Evolutionary conservation across 2,329 filamentous ascomycete species (phyloP), one percentile per base, ranked within the genome.

Genomic region (Apiospora pterosperma): DNA sequence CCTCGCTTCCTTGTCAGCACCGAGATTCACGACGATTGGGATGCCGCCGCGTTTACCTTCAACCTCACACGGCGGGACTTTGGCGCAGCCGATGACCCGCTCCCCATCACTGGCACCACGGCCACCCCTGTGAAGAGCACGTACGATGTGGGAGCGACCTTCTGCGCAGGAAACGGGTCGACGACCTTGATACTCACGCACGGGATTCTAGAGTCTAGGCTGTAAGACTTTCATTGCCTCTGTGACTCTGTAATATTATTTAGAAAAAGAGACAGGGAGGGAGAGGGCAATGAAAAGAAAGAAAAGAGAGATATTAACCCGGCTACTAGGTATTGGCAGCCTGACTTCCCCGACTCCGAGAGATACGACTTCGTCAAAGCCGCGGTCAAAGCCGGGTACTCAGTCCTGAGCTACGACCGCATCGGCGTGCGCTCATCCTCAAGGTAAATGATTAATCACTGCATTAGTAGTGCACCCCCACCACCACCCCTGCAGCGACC

Each of bases 401-500:
- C 70, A 1, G 70, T 75, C 14, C 67, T 75, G n/a, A 75, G 67
- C 59, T 75, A 75, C 23, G 71, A 75, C 59, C 71, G 73, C 14
- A 75, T 75, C n/a, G 73, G 73, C 19, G 73, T 75, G 4, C 69
- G 73, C 5, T 74, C 72, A 4, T 75, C 73, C 28, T 73, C 73
- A n/a, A 75, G 70, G 73, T 74, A 61, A 42, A 68, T 55, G 38
- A 16, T 48, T 55, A 55, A 10, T 10, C 10, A 11, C 44, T 23
- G 23, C 21, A 10, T 12, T 25, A 8, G 10, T 25, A 41, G 12
- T 11, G 16, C 34, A 4, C 25, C 5, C 44, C 36, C n/a, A 5
- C 11, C 23, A 23, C 8, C 12, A 11, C 4, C 10, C 10, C 2
- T 34, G 5, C 41, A 19, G 7, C 25, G n/a, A 4, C 6, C 11